Evolutionary conservation across 2,329 filamentous ascomycete species (phyloP), one percentile per base, ranked within the genome.

Genomic region (Phialocephala sp.): DNA sequence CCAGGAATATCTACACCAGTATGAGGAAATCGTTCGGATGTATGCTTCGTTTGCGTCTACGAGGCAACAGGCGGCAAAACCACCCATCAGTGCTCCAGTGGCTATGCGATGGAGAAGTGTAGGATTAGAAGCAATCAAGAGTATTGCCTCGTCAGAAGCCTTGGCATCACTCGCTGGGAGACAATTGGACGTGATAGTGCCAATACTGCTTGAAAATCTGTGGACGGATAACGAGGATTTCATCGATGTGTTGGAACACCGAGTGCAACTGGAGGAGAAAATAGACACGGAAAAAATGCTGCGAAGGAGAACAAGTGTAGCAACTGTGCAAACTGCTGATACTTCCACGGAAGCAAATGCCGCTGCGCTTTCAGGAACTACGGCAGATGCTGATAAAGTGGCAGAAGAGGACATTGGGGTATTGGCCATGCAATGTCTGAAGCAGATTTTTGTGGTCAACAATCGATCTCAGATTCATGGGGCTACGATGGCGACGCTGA

Each of bases 371-470:
- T 87, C 91, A 0, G 92, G 90, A 62, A 93, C 92, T 0, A 91
- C 92, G 0, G 90, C 90, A 27, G 94, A 97, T 75, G 93, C 93
- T 32, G 95, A 98, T 78, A 92, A 90, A 76, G 81, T 95, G 66
- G 94, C 93, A 1, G 94, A 98, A 78, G 90, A 97, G 79, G 91
- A 96, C 74, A 93, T 93, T 18, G 91, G 91, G 35, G 83, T 96
- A 8, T 82, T 96, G 68, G 94, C 95, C 4, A 83, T 97, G 72
- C 90, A 93, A 73, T 96, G 93, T 75, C 81, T 99, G 63, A 92
- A 94, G 78, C 89, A 91, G 72, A 91, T 97, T 56, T 97, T 97
- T 73, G 84, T 91, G 36, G 88, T 89, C 9, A 93, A 93, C 68
- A 97, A 93, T 74, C 85, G 92, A 63, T 85, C 88, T 9, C 94